Conservation (phyloP, 495 filamentous ascomycete genomes). For the Penicillium odoratum region DNA sequence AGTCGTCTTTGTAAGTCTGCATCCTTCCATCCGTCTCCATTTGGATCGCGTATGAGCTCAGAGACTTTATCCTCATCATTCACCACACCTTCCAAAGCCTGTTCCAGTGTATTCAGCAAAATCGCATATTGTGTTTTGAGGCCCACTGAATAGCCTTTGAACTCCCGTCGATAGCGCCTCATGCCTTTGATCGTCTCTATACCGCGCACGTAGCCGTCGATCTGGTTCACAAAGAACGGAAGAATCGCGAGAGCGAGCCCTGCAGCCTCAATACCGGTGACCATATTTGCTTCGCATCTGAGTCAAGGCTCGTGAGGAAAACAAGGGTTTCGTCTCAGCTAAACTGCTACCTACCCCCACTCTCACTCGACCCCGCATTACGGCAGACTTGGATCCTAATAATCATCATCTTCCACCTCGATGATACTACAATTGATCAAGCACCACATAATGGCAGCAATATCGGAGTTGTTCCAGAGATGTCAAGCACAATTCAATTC, state of each 20-base stretch:
- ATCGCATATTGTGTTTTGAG: neutral
- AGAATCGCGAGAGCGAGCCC: slow-evolving; percentile 28
- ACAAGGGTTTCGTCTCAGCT: too few species aligned
- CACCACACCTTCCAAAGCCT: neutral
- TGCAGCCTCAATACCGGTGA: slow-evolving; percentile 27
- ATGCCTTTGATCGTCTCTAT: slow-evolving; percentile 15
- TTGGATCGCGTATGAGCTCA: neutral
- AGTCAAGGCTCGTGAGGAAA: too few species aligned
- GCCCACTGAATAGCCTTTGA: neutral
- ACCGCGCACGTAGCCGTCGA: slow-evolving; percentile 28
- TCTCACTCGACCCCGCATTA: too few species aligned
- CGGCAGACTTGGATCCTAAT: too few species aligned
- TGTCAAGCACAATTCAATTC: neutral
- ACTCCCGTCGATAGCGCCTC: neutral
- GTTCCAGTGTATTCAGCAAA: neutral
- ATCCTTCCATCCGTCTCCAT: neutral
- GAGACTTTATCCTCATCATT: neutral
- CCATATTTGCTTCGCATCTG: slow-evolving; percentile 6
- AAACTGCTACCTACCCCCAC: too few species aligned
- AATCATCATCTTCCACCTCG: too few species aligned
- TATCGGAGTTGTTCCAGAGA: neutral
- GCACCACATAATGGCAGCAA: neutral
- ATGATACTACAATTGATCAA: too few species aligned
- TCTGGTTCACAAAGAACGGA: slow-evolving; percentile 27
- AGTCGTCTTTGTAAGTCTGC: neutral